phyloP scores from a whole-genome alignment of 345 rosid genomes.

The Hirschfeldia incana region DNA sequence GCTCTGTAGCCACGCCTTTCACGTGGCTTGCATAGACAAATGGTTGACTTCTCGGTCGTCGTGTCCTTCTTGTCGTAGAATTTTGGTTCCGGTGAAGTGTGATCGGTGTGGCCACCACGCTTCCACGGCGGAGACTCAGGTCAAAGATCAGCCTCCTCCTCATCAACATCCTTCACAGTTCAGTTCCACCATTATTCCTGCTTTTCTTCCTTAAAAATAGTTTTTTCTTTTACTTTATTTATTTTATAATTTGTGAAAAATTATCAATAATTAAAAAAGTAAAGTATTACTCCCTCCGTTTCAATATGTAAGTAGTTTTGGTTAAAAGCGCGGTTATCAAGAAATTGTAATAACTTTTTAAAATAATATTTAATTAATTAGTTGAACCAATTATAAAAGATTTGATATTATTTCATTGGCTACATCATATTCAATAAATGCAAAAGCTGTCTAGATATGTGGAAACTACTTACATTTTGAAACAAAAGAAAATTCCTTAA shows the following conservation, averaged over 20 bases:
- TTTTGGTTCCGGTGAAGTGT: constrained; percentile 44
- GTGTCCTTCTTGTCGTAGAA: constrained; percentile 71
- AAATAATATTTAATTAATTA: no score
- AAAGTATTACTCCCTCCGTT: no score
- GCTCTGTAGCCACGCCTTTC: constrained; percentile 62
- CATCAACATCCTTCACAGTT: constrained; percentile 33
- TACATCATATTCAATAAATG: no score
- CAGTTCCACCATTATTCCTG: constrained; percentile 33
- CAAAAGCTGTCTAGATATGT: no score
- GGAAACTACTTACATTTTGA: no score
- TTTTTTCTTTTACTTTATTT: background rate
- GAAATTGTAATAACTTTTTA: no score
- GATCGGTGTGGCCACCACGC: constrained; percentile 34
- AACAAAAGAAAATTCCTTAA: no score
- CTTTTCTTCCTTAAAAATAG: constrained; percentile 35
- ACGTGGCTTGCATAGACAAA: constrained; percentile 61
- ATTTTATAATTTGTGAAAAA: constrained; percentile 11
- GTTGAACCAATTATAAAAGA: no score
- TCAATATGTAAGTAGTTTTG: no score
- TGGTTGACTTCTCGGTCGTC: constrained; percentile 67
- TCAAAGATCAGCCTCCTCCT: constrained; percentile 28
- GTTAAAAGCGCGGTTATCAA: no score
- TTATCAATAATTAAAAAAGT: constrained; percentile 23
- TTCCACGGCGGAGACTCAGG: constrained; percentile 29
- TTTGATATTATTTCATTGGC: no score